phyloP scores from a whole-genome alignment of 139 green algal species.

The Monoraphidium neglectum region DNA sequence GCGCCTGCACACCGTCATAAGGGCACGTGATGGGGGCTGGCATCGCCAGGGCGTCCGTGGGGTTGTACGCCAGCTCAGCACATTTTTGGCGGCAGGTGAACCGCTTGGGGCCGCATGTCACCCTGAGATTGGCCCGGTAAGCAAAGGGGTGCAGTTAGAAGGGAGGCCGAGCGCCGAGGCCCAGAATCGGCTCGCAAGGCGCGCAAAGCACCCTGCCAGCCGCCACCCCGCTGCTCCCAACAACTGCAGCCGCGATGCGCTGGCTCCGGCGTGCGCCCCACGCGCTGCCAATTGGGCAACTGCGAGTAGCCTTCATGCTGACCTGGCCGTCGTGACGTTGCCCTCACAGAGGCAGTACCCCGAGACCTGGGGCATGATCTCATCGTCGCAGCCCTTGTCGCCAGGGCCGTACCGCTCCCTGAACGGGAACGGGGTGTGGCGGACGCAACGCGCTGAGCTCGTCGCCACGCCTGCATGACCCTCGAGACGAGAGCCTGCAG shows the following conservation, averaged over 20 bases:
- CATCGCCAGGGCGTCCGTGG: neutral
- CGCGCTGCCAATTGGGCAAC: no score
- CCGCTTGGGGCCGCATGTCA: conserved; percentile 21
- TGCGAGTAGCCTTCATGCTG: neutral
- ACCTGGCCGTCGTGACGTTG: neutral
- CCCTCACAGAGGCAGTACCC: conserved; percentile 18
- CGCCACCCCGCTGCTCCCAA: no score
- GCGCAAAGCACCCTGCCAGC: no score
- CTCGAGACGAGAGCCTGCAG: no score
- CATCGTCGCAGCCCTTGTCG: conserved; percentile 7
- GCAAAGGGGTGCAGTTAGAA: no score
- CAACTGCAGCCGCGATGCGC: neutral
- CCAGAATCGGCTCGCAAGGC: no score
- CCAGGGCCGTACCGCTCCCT: neutral
- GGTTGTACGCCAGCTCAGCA: conserved; percentile 13
- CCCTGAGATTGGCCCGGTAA: no score
- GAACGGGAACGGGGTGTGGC: conserved; percentile 13
- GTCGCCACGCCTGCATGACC: no score
- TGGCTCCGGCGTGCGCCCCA: neutral
- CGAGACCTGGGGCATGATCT: neutral
- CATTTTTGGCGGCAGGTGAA: conserved; percentile 29
- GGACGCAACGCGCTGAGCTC: no score
- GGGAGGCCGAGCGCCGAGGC: no score
- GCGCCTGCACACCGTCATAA: neutral
- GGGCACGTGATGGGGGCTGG: conserved; percentile 15